phyloP scores from a whole-genome alignment of 2,329 filamentous ascomycete genomes.

The Penicillium sp. region DNA sequence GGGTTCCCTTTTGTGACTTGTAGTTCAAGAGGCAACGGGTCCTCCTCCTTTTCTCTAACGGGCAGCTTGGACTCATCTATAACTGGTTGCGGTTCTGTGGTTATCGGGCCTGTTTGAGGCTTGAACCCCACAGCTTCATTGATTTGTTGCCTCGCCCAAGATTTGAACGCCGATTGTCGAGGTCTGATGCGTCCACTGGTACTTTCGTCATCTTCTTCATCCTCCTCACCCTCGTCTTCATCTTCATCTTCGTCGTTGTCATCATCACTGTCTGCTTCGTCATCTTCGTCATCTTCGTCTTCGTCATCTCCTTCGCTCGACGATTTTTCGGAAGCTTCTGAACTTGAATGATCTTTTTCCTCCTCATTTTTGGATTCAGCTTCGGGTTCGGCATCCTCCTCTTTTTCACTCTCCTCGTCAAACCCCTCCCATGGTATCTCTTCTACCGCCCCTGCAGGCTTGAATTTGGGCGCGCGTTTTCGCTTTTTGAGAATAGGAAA shows the following conservation, averaged over 20 bases:
- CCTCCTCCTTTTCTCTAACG: conserved; percentile 44
- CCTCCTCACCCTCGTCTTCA: conserved; percentile 31
- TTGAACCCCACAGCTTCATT: conserved; percentile 79
- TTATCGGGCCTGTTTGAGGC: conserved; percentile 48
- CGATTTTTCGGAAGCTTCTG: conserved; percentile 19
- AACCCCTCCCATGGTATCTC: conserved; percentile 55
- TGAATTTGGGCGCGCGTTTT: conserved; percentile 67
- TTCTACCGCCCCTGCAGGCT: conserved; percentile 33
- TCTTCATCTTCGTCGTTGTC: conserved; percentile 25
- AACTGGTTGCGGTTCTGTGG: conserved; percentile 39
- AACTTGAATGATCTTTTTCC: conserved; percentile 33
- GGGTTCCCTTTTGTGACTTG: conserved; percentile 46
- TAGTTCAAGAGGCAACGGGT: conserved; percentile 46
- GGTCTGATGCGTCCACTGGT: conserved; percentile 34
- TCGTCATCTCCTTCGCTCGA: conserved; percentile 28
- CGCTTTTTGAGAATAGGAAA: conserved; percentile 82
- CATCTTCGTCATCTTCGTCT: conserved; percentile 28
- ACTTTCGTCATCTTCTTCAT: conserved; percentile 39
- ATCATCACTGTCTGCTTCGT: conserved; percentile 38
- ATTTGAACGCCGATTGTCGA: conserved; percentile 77
- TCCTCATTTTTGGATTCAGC: conserved; percentile 45
- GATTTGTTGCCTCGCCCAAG: conserved; percentile 85
- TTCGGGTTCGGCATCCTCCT: conserved; percentile 25
- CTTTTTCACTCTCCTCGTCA: conserved; percentile 46
- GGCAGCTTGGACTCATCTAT: conserved; percentile 34